phyloP scores from a whole-genome alignment of 2,329 filamentous ascomycete genomes.

The Harringtonia lauricola region DNA sequence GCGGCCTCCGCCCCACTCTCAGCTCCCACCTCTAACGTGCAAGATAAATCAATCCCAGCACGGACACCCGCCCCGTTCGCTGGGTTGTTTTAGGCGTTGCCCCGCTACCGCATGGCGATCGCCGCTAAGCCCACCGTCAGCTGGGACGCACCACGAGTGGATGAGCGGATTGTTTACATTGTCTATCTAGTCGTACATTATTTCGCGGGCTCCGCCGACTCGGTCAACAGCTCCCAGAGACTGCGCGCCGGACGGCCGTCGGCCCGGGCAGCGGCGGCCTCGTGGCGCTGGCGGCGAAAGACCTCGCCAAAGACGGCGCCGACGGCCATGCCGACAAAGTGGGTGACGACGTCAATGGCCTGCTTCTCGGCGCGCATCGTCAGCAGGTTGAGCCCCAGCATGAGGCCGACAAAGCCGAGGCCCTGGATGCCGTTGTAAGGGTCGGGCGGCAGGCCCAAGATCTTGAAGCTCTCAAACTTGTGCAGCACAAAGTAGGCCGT shows the following conservation, averaged over 20 bases:
- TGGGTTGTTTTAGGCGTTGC: too few relatives aligned
- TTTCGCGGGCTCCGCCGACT: too few relatives aligned
- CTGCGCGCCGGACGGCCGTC: conserved; percentile 5
- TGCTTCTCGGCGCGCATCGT: conserved; percentile 31
- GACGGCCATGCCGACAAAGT: conserved; percentile 38
- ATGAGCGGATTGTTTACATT: too few relatives aligned
- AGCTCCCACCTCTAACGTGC: too few relatives aligned
- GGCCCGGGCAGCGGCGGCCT: conserved; percentile 7
- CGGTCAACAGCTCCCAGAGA: conserved; percentile 1
- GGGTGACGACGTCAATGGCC: conserved; percentile 39
- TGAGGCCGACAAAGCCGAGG: conserved; percentile 39
- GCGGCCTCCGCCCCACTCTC: background rate
- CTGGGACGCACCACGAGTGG: too few relatives aligned
- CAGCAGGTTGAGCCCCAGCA: conserved; percentile 38
- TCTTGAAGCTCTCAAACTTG: conserved; percentile 41
- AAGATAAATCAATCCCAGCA: too few relatives aligned
- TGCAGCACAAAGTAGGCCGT: conserved; percentile 53
- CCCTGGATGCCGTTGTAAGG: conserved; percentile 40
- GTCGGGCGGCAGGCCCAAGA: conserved; percentile 46
- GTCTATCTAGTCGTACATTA: background rate
- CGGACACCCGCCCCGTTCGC: too few relatives aligned
- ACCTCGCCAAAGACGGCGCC: conserved; percentile 31
- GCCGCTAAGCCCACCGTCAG: too few relatives aligned
- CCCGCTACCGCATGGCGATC: too few relatives aligned
- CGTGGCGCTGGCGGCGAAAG: conserved; percentile 19